Evolutionary conservation across 345 rosid genomes (phyloP).

Genomic region (Erysimum cheiranthoides): DNA sequence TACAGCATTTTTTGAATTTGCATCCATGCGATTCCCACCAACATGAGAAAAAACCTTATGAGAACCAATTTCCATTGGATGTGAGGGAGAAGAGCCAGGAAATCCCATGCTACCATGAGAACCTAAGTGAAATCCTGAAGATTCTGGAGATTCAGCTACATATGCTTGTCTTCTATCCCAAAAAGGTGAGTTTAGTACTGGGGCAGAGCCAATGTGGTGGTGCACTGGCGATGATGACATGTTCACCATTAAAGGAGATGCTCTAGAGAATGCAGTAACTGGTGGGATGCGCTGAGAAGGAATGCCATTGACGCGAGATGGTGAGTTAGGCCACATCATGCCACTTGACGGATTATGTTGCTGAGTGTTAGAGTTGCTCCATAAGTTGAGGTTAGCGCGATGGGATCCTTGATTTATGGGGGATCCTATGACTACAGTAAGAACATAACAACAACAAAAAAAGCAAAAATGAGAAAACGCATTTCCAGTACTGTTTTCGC

Average conservation of each 20-base stretch:
- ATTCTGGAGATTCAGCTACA: slow-evolving; percentile 79
- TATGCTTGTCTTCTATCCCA: slow-evolving; percentile 80
- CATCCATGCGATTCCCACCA: slow-evolving; percentile 62
- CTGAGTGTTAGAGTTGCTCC: slow-evolving; percentile 73
- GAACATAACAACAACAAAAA: not conserved
- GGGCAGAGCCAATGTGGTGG: slow-evolving; percentile 86
- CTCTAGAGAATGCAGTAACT: slow-evolving; percentile 67
- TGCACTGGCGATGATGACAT: slow-evolving; percentile 65
- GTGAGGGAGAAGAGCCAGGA: slow-evolving; percentile 68
- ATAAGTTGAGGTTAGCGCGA: slow-evolving; percentile 59
- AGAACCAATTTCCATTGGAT: slow-evolving; percentile 65
- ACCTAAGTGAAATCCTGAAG: slow-evolving; percentile 73
- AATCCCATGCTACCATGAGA: slow-evolving; percentile 68
- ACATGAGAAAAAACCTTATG: slow-evolving; percentile 60
- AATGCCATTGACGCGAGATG: slow-evolving; percentile 57
- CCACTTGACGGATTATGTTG: slow-evolving; percentile 66
- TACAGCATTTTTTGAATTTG: slow-evolving; percentile 56
- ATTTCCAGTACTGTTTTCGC: not conserved
- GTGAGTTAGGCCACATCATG: slow-evolving; percentile 83
- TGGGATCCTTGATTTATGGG: slow-evolving; percentile 71
- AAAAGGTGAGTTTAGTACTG: slow-evolving; percentile 65
- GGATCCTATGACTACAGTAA: slow-evolving; percentile 48
- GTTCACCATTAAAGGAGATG: slow-evolving; percentile 66
- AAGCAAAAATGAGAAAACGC: slow-evolving; percentile 4
- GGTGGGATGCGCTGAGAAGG: slow-evolving; percentile 56